phyloP scores from a whole-genome alignment of 768 basidiomycete genomes.

The Tylopilus vinaceipallidus region DNA sequence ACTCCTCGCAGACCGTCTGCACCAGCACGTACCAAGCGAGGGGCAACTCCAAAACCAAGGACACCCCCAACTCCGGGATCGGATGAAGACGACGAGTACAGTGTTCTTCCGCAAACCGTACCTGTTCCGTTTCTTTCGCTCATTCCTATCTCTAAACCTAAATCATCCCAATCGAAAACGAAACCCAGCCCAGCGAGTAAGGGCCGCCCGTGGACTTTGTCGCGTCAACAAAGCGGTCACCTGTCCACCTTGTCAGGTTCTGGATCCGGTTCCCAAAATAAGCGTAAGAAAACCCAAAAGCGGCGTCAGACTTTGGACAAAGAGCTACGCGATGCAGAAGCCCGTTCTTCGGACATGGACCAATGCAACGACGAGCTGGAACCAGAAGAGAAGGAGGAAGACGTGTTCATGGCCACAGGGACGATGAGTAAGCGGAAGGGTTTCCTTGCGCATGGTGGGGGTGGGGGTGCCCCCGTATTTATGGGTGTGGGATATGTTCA shows the following conservation, averaged over 20 bases:
- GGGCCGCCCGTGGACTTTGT: conserved; percentile 13
- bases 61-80: conserved; percentile 9
- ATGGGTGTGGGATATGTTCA: conserved; percentile 69
- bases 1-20: conserved; percentile 56
- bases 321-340: conserved; percentile 53
- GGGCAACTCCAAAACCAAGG: conserved; percentile 31
- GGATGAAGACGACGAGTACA: conserved; percentile 30
- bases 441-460: conserved; percentile 75
- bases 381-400: conserved; percentile 40
- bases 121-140: conserved; percentile 24
- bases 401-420: conserved; percentile 52
- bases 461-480: conserved; percentile 65
- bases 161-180: conserved; percentile 10
- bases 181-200: conserved; percentile 19
- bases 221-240: conserved; percentile 2
- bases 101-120: background rate
- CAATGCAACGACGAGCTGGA: conserved; percentile 39
- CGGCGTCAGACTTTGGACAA: conserved; percentile 64
- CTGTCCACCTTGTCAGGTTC: conserved; percentile 4
- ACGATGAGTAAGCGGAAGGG: conserved; percentile 51
- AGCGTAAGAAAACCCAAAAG: conserved; percentile 21
- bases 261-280: conserved; percentile 15
- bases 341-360: conserved; percentile 29
- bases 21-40: conserved; percentile 48
- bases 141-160: conserved; percentile 18